Conservation (phyloP, 2,329 filamentous ascomycete species). For the Penicillium sp. region DNA sequence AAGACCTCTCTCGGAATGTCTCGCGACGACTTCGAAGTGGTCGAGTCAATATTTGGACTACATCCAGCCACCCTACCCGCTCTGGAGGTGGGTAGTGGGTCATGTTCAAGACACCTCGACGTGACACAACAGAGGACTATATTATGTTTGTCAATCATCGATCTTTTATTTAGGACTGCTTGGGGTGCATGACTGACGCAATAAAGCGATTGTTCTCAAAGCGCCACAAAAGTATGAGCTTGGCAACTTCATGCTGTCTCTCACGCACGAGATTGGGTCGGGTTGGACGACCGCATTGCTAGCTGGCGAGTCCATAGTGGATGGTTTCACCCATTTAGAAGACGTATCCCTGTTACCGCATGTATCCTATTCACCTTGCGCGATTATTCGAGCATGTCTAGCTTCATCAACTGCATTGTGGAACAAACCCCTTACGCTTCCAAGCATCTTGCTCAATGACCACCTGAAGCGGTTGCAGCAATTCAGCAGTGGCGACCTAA, state of each 20-base stretch:
- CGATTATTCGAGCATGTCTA: not conserved
- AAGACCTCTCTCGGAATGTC: not conserved
- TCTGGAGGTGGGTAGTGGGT: conserved; percentile 1
- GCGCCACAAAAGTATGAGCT: conserved; percentile 15
- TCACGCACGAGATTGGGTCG: conserved; percentile 4
- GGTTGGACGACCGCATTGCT: conserved; percentile 7
- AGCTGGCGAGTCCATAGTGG: conserved; percentile 5
- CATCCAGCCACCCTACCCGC: conserved; percentile 4
- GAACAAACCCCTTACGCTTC: conserved; percentile 1
- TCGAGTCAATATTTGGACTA: not conserved
- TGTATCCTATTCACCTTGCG: not conserved
- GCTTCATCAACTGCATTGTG: not conserved
- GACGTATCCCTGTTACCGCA: not conserved
- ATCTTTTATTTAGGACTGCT: not conserved
- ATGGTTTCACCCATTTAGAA: not conserved
- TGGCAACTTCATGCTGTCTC: conserved; percentile 14
- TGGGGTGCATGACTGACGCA: not conserved
- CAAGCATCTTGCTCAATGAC: conserved; percentile 4
- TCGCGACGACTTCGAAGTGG: not conserved
- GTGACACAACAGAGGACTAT: not conserved
- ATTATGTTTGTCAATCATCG: not conserved
- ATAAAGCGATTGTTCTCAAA: conserved; percentile 10
- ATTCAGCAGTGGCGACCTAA: not conserved
- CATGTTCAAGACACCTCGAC: conserved; percentile 1
- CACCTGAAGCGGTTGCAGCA: not conserved